These are phyloP conservation scores for Daedaleopsis sinensis DNA, from an alignment of 768 basidiomycete genomes.

Conservation along the genomic window DNA sequence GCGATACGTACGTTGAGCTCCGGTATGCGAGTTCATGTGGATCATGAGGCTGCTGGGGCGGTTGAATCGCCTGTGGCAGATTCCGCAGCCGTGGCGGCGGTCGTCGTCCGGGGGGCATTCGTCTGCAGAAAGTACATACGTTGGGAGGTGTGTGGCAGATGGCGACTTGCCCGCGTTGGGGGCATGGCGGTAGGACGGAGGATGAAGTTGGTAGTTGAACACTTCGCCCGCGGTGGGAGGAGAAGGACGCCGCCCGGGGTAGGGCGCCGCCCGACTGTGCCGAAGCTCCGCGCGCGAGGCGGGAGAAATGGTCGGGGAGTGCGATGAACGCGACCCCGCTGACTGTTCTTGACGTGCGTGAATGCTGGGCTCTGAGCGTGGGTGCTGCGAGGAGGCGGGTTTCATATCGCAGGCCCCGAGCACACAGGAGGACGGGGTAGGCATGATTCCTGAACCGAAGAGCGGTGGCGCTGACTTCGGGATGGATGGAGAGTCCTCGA, in stretches of 20 bases:
- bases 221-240: background rate
- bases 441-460: background rate
- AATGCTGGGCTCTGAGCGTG: no score
- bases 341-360: no score
- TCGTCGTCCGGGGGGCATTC: slow-evolving; percentile 24
- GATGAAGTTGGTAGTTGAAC: background rate
- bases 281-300: background rate
- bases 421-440: background rate
- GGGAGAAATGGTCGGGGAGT: background rate
- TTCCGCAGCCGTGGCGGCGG: slow-evolving; percentile 35
- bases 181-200: background rate
- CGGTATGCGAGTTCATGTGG: slow-evolving; percentile 69
- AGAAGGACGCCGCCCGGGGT: background rate
- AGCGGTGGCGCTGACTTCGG: background rate
- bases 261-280: background rate
- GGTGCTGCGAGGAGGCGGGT: background rate
- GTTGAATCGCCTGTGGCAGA: slow-evolving; percentile 65
- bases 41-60: slow-evolving; percentile 67
- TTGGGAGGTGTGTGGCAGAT: slow-evolving; percentile 8
- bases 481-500: background rate
- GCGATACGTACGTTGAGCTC: slow-evolving; percentile 58
- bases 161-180: no score
- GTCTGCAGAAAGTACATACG: slow-evolving; percentile 13
- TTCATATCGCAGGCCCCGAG: background rate
- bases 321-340: background rate